Conservation (phyloP, 1,284 basidiomycete species). For the Exobasidium cylindrosporum region DNA sequence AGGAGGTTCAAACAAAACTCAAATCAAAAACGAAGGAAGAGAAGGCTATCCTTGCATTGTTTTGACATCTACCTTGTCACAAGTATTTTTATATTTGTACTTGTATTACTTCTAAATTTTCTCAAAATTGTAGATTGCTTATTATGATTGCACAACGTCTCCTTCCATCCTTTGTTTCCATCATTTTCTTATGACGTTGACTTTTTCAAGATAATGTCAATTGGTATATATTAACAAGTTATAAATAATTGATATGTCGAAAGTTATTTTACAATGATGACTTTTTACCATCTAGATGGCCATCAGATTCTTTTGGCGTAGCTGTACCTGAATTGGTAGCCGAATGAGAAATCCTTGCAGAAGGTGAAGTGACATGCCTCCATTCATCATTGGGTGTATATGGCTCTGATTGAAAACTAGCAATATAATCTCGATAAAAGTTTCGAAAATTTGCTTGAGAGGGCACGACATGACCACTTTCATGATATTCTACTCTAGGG, state of each 20-base stretch:
- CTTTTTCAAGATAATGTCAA: too few relatives aligned
- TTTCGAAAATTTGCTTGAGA: conserved; percentile 52
- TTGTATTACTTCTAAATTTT: too few relatives aligned
- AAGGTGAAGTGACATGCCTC: neutral
- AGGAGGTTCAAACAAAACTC: neutral
- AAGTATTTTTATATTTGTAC: too few relatives aligned
- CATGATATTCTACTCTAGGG: conserved; percentile 46
- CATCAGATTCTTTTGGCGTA: conserved; percentile 2
- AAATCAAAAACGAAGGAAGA: conserved; percentile 1
- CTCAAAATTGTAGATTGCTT: too few relatives aligned
- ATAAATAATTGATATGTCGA: too few relatives aligned
- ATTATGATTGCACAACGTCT: too few relatives aligned
- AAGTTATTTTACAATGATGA: neutral
- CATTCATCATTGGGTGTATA: conserved; percentile 16
- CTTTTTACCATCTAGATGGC: neutral
- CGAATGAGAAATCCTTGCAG: neutral
- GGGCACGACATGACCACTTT: conserved; percentile 51
- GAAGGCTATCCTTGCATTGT: neutral
- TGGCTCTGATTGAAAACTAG: conserved; percentile 23
- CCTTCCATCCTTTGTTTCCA: too few relatives aligned
- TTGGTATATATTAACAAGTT: too few relatives aligned
- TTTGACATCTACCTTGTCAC: too few relatives aligned
- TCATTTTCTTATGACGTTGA: too few relatives aligned
- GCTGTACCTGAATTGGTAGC: neutral
- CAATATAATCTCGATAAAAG: conserved; percentile 47